Evolutionary conservation across 257 asterid genomes (phyloP), one percentile per base, ranked within the genome.

Genomic region (Solanum gandarillasii): DNA sequence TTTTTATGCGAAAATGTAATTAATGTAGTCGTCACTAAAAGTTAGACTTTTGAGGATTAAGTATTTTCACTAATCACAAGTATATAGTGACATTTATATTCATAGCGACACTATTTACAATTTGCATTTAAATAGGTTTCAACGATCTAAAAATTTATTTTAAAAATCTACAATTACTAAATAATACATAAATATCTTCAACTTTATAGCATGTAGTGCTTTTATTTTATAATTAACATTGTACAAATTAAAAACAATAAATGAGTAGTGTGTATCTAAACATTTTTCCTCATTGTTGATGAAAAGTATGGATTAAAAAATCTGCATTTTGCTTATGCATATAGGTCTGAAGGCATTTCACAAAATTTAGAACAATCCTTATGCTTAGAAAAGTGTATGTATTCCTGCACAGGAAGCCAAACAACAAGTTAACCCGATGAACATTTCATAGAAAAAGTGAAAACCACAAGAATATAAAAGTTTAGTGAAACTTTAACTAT

Each of bases 311-410:
- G 58, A 46, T 46, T 1, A 46, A 46, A 43, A 41, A 41, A 9
- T 41, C 48, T 9, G 1, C 48, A 41, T 41, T 41, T 41, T 11
- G 48, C 48, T 41, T 3, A 41, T 11, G 20, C 98, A 52, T 94
- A 93, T 88, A 94, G 98, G 87, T 95, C 93, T 46, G 98, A 96
- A 86, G 98, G 98, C 25, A 94, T 94, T 90, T 94, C 99, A 52
- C 99, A 87, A 95, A 93, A 92, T 96, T 98, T 79, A 95, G 95
- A 60, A 86, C 90, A 88, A 93, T 97, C 89, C 98, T 91, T 78
- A 96, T 95, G 86, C 98, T 98, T 25, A 98, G 94, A 90, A 96
- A 11, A 93, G 91, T 95, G 98, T 92, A 94, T 98, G 91, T 91
- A 94, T 13, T 96, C 98, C 98, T 96, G 13, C 87, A 79, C 32